phyloP scores from a whole-genome alignment of 352 stramenopile species.

The Pilasporangium apinafurcum region DNA sequence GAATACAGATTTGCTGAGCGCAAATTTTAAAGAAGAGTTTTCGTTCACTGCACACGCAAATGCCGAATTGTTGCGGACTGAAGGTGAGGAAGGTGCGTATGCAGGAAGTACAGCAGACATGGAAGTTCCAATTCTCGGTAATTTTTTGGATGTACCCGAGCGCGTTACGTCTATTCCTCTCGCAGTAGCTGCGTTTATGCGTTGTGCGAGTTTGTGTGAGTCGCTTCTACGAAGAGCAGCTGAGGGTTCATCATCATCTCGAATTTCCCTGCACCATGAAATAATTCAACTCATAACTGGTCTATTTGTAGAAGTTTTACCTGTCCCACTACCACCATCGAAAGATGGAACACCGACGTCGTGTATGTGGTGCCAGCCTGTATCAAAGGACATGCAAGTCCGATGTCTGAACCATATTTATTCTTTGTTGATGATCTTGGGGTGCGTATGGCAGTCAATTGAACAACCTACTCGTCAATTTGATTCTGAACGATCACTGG shows the following conservation, averaged over 20 bases:
- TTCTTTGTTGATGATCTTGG: constrained; percentile 72
- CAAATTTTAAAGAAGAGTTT: constrained; percentile 28
- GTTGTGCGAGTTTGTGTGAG: constrained; percentile 73
- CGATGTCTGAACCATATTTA: constrained; percentile 74
- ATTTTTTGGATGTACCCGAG: constrained; percentile 83
- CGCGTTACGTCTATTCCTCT: constrained; percentile 65
- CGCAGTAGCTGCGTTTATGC: constrained; percentile 74
- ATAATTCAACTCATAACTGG: constrained; percentile 83
- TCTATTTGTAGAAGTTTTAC: constrained; percentile 78
- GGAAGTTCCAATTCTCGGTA: constrained; percentile 57
- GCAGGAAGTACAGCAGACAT: constrained; percentile 67
- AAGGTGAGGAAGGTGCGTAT: constrained; percentile 66
- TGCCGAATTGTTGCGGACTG: constrained; percentile 42
- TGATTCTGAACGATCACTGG: constrained; percentile 80
- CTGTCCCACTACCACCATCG: constrained; percentile 34
- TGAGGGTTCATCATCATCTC: constrained; percentile 86
- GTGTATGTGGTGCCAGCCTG: constrained; percentile 71
- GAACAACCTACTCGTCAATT: constrained; percentile 82
- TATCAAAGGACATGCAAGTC: constrained; percentile 76
- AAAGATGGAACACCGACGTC: constrained; percentile 10
- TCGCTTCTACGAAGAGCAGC: constrained; percentile 71
- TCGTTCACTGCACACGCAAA: constrained; percentile 52
- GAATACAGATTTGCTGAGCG: constrained; percentile 8
- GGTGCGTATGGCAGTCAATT: constrained; percentile 85
- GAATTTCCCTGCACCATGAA: constrained; percentile 85